Base-by-base conservation (phyloP, 768 basidiomycete genomes). In the Kwoniella botswanensis region DNA sequence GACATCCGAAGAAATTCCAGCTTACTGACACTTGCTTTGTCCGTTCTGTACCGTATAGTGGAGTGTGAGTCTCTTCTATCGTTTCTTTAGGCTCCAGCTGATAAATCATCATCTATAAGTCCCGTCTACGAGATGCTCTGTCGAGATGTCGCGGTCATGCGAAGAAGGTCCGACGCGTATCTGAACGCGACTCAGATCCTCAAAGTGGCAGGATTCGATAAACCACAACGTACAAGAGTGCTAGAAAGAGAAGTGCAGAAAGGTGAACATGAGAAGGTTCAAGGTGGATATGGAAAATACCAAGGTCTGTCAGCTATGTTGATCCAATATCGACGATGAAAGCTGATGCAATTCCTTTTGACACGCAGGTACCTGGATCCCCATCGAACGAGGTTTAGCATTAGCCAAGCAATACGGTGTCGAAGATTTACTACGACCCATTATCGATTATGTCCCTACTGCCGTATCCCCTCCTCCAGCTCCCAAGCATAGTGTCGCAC, bases 271-370 rank as follows among this genome's bases (percentile, higher is more conserved):
- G 96, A 98, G 85, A 99, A 99, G 83, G 95, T 99, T 0, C 97
- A 99, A 84, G 97, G 97, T 24, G 97, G 97, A 2, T 99, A 98
- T 84, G 97, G 97, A 76, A 99, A 99, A 85, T 98, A 98, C 82
- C 97, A 99, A 87, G 97, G 97, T 95, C 62, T 72, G 88, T 78
- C n/a, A 17, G 35, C 42, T 73, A 4, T 12, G 35, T 35, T 6
- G 7, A 7, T 35, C 3, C 35, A 35, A 35, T 35, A 6, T 35
- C 35, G 35, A 35, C 7, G 35, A 35, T 35, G 35, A 46, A 52
- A 58, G 44, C 29, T 60, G 17, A 60, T 22, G 21, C 59, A 42
- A 18, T 18, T 41, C 10, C 9, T 24, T 3, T 10, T 53, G 24
- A n/a, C 44, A 43, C 18, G 4, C 77, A 98, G 97, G 97, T 15